These are phyloP conservation scores for Colletotrichum orbiculare DNA, from an alignment of 2,329 filamentous ascomycete genomes.

Conservation along the genomic window DNA sequence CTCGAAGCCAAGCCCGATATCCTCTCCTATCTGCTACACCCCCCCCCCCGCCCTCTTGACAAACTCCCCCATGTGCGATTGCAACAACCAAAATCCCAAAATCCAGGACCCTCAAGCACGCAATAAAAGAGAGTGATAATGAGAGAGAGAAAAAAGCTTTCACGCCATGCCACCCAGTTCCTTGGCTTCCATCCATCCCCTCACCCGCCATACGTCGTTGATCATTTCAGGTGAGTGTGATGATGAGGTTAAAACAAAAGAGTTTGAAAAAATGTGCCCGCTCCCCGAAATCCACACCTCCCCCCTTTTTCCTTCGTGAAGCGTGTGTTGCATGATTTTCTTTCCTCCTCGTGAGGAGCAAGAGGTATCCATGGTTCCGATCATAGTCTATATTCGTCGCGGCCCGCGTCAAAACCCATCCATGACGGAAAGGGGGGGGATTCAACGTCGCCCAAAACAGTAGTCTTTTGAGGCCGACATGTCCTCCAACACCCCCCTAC, in stretches of 20 bases:
- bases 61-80: not conserved
- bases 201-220: conserved; percentile 5
- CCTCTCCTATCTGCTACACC: not conserved
- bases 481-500: not conserved
- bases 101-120: not conserved
- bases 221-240: conserved; percentile 27
- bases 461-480: not conserved
- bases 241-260: not conserved
- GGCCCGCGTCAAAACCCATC: conserved; percentile 19
- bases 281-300: conserved; percentile 4
- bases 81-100: conserved; percentile 1
- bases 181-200: conserved; percentile 12
- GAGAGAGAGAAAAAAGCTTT: conserved; percentile 24
- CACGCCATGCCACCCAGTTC: conserved; percentile 30
- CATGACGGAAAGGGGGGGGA: not conserved
- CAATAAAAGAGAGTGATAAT: conserved; percentile 1
- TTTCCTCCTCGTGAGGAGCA: conserved; percentile 7
- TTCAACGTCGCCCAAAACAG: conserved; percentile 1
- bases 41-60: not conserved
- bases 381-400: conserved; percentile 30
- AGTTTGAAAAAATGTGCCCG: not conserved
- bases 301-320: conserved; percentile 28
- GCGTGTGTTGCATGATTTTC: conserved; percentile 15
- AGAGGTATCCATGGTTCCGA: conserved; percentile 32
- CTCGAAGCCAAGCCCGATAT: conserved; percentile 13